Percentiles rank a stretch among this genome's conserved stretches.
phyloP scores from a whole-genome alignment of 768 basidiomycete species.

The Trametes punicea region DNA sequence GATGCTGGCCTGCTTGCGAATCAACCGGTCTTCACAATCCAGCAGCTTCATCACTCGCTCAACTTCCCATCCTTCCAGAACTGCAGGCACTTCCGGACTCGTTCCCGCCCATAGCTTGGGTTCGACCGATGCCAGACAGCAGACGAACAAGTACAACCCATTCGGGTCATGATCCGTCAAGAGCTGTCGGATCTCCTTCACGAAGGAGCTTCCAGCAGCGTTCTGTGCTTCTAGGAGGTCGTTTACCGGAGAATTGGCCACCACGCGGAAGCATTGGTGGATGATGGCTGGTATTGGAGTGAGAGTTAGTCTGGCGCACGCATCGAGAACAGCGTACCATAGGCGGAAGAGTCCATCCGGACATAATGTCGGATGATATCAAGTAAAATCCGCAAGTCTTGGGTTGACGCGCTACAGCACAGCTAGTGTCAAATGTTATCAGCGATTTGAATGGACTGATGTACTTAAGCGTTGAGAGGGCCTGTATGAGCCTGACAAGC shows the following conservation, averaged over 20 bases:
- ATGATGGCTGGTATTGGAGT: constrained; percentile 16
- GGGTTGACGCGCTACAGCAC: constrained; percentile 10
- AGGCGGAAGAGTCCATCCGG: not conserved
- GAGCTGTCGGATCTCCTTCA: constrained; percentile 52
- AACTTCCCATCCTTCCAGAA: constrained; percentile 72
- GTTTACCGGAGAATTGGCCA: constrained; percentile 1
- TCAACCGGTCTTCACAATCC: constrained; percentile 52
- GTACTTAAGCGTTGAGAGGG: constrained; percentile 14
- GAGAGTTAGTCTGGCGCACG: not conserved
- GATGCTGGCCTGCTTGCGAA: constrained; percentile 56
- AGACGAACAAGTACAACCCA: constrained; percentile 62
- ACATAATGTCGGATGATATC: constrained; percentile 18
- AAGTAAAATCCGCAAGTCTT: constrained; percentile 12
- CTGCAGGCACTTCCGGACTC: constrained; percentile 42
- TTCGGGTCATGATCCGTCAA: constrained; percentile 56
- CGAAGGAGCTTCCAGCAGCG: constrained; percentile 24
- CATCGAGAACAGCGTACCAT: constrained; percentile 5
- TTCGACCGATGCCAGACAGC: constrained; percentile 58
- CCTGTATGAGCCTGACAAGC: constrained; percentile 18
- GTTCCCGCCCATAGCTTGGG: constrained; percentile 69
- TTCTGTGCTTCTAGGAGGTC: constrained; percentile 15
- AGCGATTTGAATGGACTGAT: not conserved
- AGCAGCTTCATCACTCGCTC: constrained; percentile 67
- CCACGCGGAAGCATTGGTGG: constrained; percentile 23
- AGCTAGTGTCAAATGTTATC: not conserved